These are phyloP conservation scores for Scedosporium minutisporum DNA, from an alignment of 2,329 filamentous ascomycete species.

Conservation along the genomic window DNA sequence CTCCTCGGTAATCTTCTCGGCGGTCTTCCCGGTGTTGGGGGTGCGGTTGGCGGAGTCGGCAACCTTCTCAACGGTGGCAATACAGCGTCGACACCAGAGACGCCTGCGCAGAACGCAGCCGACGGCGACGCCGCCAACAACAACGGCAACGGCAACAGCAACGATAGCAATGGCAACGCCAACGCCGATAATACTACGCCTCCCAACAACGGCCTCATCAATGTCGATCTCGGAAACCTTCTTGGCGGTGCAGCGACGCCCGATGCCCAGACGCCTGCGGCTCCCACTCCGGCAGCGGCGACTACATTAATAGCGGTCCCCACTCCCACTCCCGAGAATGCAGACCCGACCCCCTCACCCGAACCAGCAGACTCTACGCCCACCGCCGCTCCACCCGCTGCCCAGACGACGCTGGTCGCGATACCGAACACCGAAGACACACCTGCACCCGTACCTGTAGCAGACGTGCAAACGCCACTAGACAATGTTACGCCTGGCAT, in stretches of 20 bases:
- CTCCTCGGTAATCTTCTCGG: not conserved
- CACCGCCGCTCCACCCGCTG: not conserved
- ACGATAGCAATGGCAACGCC: not conserved
- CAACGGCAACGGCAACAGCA: not conserved
- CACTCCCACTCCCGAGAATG: not conserved
- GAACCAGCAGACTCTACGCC: not conserved
- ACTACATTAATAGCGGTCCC: not conserved
- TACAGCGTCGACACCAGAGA: not conserved
- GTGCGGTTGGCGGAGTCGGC: not conserved
- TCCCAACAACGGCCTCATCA: not conserved
- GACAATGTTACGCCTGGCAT: not conserved
- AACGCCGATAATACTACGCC: not conserved
- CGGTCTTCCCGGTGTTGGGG: not conserved
- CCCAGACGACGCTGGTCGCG: not conserved
- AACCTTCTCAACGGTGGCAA: not conserved
- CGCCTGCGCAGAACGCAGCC: not conserved
- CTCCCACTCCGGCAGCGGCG: not conserved
- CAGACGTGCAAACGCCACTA: not conserved
- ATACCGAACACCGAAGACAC: not conserved
- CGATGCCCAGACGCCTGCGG: not conserved
- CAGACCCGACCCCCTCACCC: not conserved
- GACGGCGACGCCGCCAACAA: not conserved
- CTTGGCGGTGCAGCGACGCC: not conserved
- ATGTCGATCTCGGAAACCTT: not conserved
- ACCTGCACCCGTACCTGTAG: not conserved